Evolutionary conservation across 257 asterid species (phyloP).

Genomic region (Salvia rosmarinus): DNA sequence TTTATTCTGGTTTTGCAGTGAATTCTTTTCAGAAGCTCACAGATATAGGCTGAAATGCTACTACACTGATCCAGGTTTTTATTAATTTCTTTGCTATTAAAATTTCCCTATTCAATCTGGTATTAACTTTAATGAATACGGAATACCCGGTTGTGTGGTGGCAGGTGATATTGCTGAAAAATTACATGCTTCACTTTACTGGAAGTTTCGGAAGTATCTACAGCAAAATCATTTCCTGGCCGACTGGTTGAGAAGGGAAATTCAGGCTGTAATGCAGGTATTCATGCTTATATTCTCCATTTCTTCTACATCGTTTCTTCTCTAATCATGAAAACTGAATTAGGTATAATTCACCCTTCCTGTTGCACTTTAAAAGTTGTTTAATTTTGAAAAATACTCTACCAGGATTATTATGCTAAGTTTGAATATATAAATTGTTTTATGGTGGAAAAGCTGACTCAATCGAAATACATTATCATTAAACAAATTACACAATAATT

Average conservation of each 20-base stretch:
- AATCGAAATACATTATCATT: background rate
- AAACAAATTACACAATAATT: no score
- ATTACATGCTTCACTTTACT: constrained; percentile 50
- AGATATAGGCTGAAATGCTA: constrained; percentile 76
- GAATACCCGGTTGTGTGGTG: constrained; percentile 2
- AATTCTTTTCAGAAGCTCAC: constrained; percentile 70
- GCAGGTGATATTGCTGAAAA: constrained; percentile 55
- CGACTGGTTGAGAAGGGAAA: constrained; percentile 76
- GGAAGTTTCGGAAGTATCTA: constrained; percentile 69
- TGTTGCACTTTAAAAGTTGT: background rate
- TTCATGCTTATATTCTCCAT: background rate
- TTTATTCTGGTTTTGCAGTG: constrained; percentile 44
- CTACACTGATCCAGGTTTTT: constrained; percentile 64
- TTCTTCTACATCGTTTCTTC: constrained; percentile 1
- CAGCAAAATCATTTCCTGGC: constrained; percentile 57
- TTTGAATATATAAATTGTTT: background rate
- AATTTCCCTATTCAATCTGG: constrained; percentile 18
- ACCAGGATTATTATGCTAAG: no score
- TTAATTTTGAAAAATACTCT: background rate
- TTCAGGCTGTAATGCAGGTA: constrained; percentile 78
- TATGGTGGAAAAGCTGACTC: background rate
- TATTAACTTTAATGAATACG: background rate
- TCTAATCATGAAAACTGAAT: background rate
- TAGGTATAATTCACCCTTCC: background rate
- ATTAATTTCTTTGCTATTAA: constrained; percentile 6